Evolutionary conservation across 805 yeast genomes (phyloP).

Genomic region (Candida ovalis): DNA sequence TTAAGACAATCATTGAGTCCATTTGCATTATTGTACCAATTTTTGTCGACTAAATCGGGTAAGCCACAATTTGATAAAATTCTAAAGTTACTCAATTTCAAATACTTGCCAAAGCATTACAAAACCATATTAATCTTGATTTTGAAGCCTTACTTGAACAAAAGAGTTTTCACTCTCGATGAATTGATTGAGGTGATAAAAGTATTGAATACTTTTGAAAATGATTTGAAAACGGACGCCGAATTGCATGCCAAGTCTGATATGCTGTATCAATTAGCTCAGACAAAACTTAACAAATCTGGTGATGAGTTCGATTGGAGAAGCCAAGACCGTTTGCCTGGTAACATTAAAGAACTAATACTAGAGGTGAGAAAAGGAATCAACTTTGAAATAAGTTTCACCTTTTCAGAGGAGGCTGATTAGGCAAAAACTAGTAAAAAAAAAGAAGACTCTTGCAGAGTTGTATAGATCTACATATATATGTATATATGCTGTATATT

Average conservation of each 20-base stretch:
- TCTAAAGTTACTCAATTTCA: slow-evolving; percentile 42
- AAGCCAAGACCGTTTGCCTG: slow-evolving; percentile 12
- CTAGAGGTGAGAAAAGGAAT: slow-evolving; percentile 21
- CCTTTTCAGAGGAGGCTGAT: slow-evolving; percentile 22
- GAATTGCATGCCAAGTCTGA: slow-evolving; percentile 11
- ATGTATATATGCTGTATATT: background rate
- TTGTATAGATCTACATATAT: background rate
- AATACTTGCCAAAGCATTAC: slow-evolving; percentile 50
- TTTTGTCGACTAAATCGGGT: slow-evolving; percentile 34
- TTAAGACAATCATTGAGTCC: slow-evolving; percentile 70
- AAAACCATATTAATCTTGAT: slow-evolving; percentile 48
- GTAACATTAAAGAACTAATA: slow-evolving; percentile 11
- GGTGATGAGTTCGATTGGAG: slow-evolving; percentile 18
- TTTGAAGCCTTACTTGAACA: slow-evolving; percentile 34
- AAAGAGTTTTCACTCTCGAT: slow-evolving; percentile 15
- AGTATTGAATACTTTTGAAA: slow-evolving; percentile 23
- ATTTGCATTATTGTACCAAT: slow-evolving; percentile 57
- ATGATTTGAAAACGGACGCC: slow-evolving; percentile 9
- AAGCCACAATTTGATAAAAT: slow-evolving; percentile 29
- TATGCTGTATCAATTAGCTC: slow-evolving; percentile 19
- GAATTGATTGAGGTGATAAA: slow-evolving; percentile 24
- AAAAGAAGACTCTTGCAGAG: no score
- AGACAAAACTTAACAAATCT: background rate
- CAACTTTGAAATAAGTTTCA: slow-evolving; percentile 26
- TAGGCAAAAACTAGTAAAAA: background rate